A percentile compares a stretch with the other conserved stretches of the same genome.
phyloP scores from a whole-genome alignment of 2,329 filamentous ascomycete species.

The Chrysoporthe puriensis region DNA sequence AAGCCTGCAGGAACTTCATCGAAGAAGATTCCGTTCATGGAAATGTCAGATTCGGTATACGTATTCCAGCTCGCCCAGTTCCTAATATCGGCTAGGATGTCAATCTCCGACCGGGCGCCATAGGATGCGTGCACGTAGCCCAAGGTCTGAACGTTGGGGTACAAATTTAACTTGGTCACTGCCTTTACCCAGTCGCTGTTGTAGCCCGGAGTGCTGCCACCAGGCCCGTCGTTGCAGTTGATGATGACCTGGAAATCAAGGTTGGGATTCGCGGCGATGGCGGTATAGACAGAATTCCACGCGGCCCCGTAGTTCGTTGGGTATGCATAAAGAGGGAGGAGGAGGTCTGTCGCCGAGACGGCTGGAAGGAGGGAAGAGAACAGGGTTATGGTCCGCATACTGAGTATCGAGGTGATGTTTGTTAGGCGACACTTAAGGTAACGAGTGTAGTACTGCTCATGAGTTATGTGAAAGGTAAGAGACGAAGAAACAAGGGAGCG shows the following conservation, averaged over 20 bases:
- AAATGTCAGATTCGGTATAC: slow-evolving; percentile 15
- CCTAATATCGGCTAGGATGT: slow-evolving; percentile 14
- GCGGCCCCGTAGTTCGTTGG: not conserved
- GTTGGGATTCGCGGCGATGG: slow-evolving; percentile 14
- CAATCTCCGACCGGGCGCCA: not conserved
- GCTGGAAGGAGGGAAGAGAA: not conserved
- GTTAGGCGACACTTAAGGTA: not conserved
- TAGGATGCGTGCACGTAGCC: slow-evolving; percentile 23
- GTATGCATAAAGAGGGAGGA: slow-evolving; percentile 21
- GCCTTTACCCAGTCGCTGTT: slow-evolving; percentile 20
- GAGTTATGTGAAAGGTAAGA: not conserved
- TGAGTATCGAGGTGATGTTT: too few species aligned
- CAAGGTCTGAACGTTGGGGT: slow-evolving; percentile 19
- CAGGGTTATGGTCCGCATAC: not conserved
- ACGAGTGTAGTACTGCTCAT: not conserved
- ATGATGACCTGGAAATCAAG: slow-evolving; percentile 24
- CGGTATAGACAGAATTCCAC: slow-evolving; percentile 13
- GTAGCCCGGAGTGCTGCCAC: slow-evolving; percentile 12
- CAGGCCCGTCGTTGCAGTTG: slow-evolving; percentile 23
- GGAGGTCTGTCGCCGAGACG: slow-evolving; percentile 11
- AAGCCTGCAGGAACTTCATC: slow-evolving; percentile 25
- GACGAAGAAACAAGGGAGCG: too few species aligned
- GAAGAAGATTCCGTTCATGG: slow-evolving; percentile 27
- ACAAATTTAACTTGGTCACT: slow-evolving; percentile 9
- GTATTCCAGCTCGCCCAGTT: slow-evolving; percentile 23